Evolutionary conservation across 257 asterid genomes (phyloP), one percentile per base, ranked within the genome.

Genomic region (Osmanthus fragrans): DNA sequence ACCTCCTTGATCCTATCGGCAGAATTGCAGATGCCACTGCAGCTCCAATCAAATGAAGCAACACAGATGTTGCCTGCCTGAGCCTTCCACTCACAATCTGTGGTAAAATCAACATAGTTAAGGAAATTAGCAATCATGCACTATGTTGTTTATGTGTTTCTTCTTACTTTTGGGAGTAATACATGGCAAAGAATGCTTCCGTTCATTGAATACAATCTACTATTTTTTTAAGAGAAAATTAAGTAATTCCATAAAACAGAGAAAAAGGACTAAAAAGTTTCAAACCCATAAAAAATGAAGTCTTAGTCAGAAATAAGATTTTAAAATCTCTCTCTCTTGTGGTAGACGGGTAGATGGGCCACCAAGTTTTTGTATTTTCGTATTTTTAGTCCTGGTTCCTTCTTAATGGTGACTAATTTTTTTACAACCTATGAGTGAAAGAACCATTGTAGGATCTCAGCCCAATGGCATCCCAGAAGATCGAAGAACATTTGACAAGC

Each of bases 51-150:
- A 5, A 76, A 76, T 4, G 80, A 76, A 16, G 80, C 80, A 76
- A 76, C 80, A 76, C 80, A 76, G 69, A 32, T 45, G 70, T 76
- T 76, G 75, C 80, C 80, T 49, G 80, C 75, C 42, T 76, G 80
- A 33, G 80, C 80, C 63, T 76, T 76, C 80, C 80, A 76, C 64
- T 76, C 80, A 69, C 80, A 76, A 69, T 76, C 80, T 76, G 79
- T 12, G 37, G 39, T 13, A 63, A 76, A 21, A 66, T 34, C 19
- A 42, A 11, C 19, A 25, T 27, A 25, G 1, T 25, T 27, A 25
- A 63, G 18, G 34, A 63, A 63, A 63, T 23, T 12, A 27, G 69
- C 69, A 27, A 63, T 27, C 3, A 23, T 10, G 2, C 30, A 21
- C 16, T 58, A n/a, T 56, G n/a, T 5, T 51, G 7, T 56, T 5